These are phyloP conservation scores for Aspergillus candidus DNA, from an alignment of 2,329 filamentous ascomycete species.

Conservation along the genomic window DNA sequence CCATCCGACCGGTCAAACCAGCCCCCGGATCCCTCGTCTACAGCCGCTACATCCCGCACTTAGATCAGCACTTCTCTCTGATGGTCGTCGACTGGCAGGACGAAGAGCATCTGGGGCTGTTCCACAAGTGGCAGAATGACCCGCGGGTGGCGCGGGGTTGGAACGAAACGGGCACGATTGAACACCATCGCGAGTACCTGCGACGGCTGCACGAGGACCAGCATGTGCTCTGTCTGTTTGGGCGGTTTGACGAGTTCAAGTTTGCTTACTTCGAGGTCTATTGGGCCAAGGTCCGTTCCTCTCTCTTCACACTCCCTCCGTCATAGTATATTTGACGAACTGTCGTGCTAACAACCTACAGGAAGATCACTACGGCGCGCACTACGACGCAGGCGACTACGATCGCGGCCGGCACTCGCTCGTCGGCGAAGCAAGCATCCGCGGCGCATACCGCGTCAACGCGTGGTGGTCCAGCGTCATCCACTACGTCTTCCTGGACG, in stretches of 20 bases:
- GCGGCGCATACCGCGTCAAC: slow-evolving; percentile 51
- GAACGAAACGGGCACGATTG: slow-evolving; percentile 71
- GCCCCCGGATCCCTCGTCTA: slow-evolving; percentile 64
- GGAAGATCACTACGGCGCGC: slow-evolving; percentile 56
- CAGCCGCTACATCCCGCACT: slow-evolving; percentile 70
- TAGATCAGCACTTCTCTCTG: slow-evolving; percentile 71
- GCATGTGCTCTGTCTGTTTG: slow-evolving; percentile 55
- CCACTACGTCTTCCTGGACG: slow-evolving; percentile 56
- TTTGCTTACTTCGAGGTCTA: slow-evolving; percentile 80
- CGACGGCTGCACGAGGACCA: slow-evolving; percentile 62
- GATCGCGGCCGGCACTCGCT: slow-evolving; percentile 58
- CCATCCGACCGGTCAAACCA: slow-evolving; percentile 66
- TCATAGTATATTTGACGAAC: not conserved
- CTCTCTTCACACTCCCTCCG: not conserved
- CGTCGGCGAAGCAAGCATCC: slow-evolving; percentile 51
- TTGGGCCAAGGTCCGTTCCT: slow-evolving; percentile 57
- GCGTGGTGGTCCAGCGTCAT: slow-evolving; percentile 55
- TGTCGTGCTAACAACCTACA: slow-evolving; percentile 18
- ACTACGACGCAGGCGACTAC: slow-evolving; percentile 50
- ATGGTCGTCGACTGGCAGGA: slow-evolving; percentile 64
- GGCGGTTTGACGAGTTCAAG: slow-evolving; percentile 61
- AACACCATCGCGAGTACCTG: slow-evolving; percentile 68
- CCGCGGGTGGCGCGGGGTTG: slow-evolving; percentile 73
- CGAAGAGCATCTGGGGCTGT: slow-evolving; percentile 59
- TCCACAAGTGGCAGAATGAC: slow-evolving; percentile 79